Conservation (phyloP, 108 stramenopile genomes). For the Skeletonema potamos region DNA sequence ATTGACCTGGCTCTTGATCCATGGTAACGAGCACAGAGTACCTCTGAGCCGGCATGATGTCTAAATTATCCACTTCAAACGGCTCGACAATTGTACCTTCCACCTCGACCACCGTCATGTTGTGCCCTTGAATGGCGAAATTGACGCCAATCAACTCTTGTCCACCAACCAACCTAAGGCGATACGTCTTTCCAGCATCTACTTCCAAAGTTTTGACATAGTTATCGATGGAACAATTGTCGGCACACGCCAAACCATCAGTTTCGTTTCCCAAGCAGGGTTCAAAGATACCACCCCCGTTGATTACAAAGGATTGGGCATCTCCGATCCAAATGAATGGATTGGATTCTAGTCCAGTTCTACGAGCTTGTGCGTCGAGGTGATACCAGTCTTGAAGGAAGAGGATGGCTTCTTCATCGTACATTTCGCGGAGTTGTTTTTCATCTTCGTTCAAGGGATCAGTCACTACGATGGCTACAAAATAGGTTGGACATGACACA, state of each 20-base stretch:
- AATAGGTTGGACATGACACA: too few relatives aligned
- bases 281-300: constrained; percentile 27
- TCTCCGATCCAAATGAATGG: constrained; percentile 54
- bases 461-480: constrained; percentile 36
- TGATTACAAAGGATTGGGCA: constrained; percentile 44
- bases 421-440: constrained; percentile 23
- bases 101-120: constrained; percentile 48
- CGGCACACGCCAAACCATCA: constrained; percentile 11
- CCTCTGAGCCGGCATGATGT: constrained; percentile 40
- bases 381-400: constrained; percentile 50
- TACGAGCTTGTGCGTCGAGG: constrained; percentile 3
- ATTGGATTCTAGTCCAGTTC: constrained; percentile 24
- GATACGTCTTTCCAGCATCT: constrained; percentile 45
- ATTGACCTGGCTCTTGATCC: constrained; percentile 37
- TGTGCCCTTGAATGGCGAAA: constrained; percentile 42
- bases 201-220: constrained; percentile 41
- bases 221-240: constrained; percentile 28
- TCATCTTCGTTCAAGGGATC: constrained; percentile 15
- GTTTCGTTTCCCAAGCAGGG: constrained; percentile 20
- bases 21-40: constrained; percentile 39
- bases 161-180: constrained; percentile 34
- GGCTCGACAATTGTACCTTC: constrained; percentile 50
- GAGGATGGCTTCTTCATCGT: constrained; percentile 36
- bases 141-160: constrained; percentile 31
- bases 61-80: constrained; percentile 26